A percentile compares a stretch with the other conserved stretches of the same genome.
phyloP scores from a whole-genome alignment of 306 rosid genomes.

The Rosa chinensis region DNA sequence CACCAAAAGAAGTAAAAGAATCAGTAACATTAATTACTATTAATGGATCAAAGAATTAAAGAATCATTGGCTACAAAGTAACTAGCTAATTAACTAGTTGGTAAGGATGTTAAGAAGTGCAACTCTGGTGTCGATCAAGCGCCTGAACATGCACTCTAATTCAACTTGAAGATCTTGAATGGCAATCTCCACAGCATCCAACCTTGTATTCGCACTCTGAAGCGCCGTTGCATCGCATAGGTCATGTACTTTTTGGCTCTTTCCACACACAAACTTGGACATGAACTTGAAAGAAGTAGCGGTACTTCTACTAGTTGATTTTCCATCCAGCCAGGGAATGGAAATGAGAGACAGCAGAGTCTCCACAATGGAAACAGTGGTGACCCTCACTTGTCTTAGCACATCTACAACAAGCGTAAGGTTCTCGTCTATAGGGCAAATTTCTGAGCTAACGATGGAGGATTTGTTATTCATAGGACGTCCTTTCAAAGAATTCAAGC shows the following conservation, averaged over 20 bases:
- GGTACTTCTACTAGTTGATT: constrained; percentile 17
- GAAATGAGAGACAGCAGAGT: constrained; percentile 51
- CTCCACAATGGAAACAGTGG: constrained; percentile 52
- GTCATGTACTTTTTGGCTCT: constrained; percentile 24
- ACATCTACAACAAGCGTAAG: constrained; percentile 56
- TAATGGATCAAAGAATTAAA: background rate
- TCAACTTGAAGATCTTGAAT: constrained; percentile 55
- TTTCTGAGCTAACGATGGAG: background rate
- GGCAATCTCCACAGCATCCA: constrained; percentile 53
- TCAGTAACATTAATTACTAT: background rate
- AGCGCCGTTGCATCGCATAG: constrained; percentile 42
- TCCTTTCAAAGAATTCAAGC: constrained; percentile 48
- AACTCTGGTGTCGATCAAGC: constrained; percentile 63
- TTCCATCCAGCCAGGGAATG: constrained; percentile 48
- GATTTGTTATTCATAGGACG: constrained; percentile 23
- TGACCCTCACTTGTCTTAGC: constrained; percentile 47
- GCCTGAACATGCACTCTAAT: constrained; percentile 57
- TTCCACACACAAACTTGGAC: constrained; percentile 35
- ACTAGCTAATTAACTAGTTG: constrained; percentile 13
- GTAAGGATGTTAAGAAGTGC: constrained; percentile 61
- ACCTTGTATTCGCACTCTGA: constrained; percentile 51
- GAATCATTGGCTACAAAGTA: constrained; percentile 1
- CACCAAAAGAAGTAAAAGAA: background rate
- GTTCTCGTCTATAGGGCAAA: constrained; percentile 20
- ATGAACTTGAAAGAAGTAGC: constrained; percentile 20